These are phyloP conservation scores for Exophiala phaeomuriformis DNA, from an alignment of 2,329 filamentous ascomycete genomes.

Conservation along the genomic window DNA sequence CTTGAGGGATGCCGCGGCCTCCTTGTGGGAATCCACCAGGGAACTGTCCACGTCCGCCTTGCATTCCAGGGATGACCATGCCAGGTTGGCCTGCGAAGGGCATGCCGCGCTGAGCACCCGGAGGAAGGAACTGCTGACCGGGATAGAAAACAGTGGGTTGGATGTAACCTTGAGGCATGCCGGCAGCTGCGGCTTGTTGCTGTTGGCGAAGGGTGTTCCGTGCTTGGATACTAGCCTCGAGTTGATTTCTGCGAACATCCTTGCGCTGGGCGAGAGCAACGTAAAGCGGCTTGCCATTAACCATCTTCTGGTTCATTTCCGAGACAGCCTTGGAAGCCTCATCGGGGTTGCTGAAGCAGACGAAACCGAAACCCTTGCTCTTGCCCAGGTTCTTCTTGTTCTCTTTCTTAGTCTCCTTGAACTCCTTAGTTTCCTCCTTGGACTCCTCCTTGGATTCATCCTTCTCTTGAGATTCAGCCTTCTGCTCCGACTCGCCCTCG, in stretches of 20 bases:
- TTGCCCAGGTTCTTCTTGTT: slow-evolving; percentile 68
- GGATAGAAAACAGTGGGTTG: slow-evolving; percentile 89
- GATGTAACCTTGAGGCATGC: slow-evolving; percentile 77
- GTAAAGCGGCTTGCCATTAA: slow-evolving; percentile 92
- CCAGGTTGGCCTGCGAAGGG: slow-evolving; percentile 52
- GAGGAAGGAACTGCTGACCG: slow-evolving; percentile 45
- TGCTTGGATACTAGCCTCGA: slow-evolving; percentile 98
- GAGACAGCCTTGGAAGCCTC: slow-evolving; percentile 98
- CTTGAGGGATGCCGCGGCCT: slow-evolving; percentile 71
- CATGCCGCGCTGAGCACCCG: slow-evolving; percentile 50
- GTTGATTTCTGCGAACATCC: slow-evolving; percentile 97
- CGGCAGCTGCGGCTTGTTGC: slow-evolving; percentile 84
- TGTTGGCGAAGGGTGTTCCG: slow-evolving; percentile 98
- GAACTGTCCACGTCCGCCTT: slow-evolving; percentile 79
- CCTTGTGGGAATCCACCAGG: slow-evolving; percentile 71
- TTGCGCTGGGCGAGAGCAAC: slow-evolving; percentile 98
- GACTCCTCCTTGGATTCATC: slow-evolving; percentile 38
- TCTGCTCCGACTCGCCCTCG: slow-evolving; percentile 45
- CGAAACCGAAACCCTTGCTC: slow-evolving; percentile 99
- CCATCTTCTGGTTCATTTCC: slow-evolving; percentile 99
- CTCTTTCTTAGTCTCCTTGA: slow-evolving; percentile 48
- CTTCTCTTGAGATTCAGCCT: slow-evolving; percentile 37
- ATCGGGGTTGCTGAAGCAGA: slow-evolving; percentile 99
- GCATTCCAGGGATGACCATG: slow-evolving; percentile 58
- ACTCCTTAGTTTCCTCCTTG: slow-evolving; percentile 40